Percentiles rank a stretch among this genome's conserved stretches.
Evolutionary conservation across 176 grass and related monocot species (phyloP).

Genomic region (Ananas comosus): DNA sequence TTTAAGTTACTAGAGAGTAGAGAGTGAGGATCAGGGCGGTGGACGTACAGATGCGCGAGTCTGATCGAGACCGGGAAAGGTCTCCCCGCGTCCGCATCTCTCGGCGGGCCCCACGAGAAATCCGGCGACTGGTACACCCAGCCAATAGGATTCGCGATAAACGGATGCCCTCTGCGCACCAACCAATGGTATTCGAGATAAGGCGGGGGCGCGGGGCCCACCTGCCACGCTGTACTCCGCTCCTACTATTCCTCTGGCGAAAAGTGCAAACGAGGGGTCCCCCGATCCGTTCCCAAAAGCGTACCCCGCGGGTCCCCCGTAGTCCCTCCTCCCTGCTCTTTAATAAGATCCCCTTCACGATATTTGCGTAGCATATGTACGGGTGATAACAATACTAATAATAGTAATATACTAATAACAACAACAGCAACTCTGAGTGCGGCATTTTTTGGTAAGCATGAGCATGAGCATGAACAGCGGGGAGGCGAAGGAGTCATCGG

Average conservation of each 20-base stretch:
- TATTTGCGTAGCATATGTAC: not conserved
- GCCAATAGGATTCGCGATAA: constrained; percentile 36
- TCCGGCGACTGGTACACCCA: not conserved
- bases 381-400: too few relatives aligned
- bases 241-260: not conserved
- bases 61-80: not conserved
- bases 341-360: not conserved
- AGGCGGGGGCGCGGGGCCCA: constrained; percentile 20
- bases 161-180: constrained; percentile 15
- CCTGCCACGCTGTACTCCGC: not conserved
- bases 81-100: not conserved
- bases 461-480: constrained; percentile 25
- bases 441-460: not conserved
- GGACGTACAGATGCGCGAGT: too few relatives aligned
- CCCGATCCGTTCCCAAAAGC: not conserved
- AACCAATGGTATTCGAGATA: constrained; percentile 49
- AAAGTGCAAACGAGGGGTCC: constrained; percentile 14
- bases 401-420: too few relatives aligned
- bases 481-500: constrained; percentile 17
- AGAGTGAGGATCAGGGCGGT: too few relatives aligned
- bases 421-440: too few relatives aligned
- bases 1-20: too few relatives aligned
- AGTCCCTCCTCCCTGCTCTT: not conserved
- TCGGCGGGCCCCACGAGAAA: constrained; percentile 37
- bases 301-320: not conserved